Percentiles rank a stretch among this genome's conserved stretches.
Conservation (phyloP, 2,329 filamentous ascomycete genomes). For the Sarocladiaceae sp. region DNA sequence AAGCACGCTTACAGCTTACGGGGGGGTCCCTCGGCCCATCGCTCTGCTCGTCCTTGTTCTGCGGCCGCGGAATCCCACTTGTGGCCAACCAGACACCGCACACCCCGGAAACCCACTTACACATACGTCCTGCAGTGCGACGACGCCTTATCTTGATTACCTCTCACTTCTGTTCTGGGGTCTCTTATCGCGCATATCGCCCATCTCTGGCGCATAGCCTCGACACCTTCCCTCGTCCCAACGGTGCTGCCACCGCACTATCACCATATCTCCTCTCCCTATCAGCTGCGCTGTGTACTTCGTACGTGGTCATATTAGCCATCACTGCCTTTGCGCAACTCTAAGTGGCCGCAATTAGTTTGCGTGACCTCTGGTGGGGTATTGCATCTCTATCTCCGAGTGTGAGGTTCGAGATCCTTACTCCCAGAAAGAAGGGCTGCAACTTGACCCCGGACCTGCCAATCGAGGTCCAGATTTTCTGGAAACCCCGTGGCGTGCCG, state of each 20-base stretch:
- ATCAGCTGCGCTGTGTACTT: conserved; percentile 3
- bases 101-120: conserved; percentile 6
- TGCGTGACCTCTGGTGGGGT: conserved; percentile 6
- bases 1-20: background rate
- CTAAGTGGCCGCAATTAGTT: conserved; percentile 1
- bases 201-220: background rate
- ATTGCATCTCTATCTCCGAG: background rate
- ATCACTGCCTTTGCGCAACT: conserved; percentile 3
- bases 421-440: background rate
- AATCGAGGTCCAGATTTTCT: background rate
- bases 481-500: conserved; percentile 7
- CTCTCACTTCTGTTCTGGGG: background rate
- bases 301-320: conserved; percentile 8
- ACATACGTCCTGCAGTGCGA: conserved; percentile 6
- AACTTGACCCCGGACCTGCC: background rate
- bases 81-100: conserved; percentile 4
- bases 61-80: conserved; percentile 5
- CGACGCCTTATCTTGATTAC: conserved; percentile 9
- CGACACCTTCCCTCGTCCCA: background rate
- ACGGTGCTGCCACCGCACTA: background rate
- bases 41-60: background rate
- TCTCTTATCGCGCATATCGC: conserved; percentile 5
- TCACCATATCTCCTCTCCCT: background rate
- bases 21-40: conserved; percentile 7
- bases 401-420: conserved; percentile 3